A percentile compares a stretch with the other conserved stretches of the same genome.
phyloP scores from a whole-genome alignment of 1,284 basidiomycete genomes.

The Xanthoconium separans region DNA sequence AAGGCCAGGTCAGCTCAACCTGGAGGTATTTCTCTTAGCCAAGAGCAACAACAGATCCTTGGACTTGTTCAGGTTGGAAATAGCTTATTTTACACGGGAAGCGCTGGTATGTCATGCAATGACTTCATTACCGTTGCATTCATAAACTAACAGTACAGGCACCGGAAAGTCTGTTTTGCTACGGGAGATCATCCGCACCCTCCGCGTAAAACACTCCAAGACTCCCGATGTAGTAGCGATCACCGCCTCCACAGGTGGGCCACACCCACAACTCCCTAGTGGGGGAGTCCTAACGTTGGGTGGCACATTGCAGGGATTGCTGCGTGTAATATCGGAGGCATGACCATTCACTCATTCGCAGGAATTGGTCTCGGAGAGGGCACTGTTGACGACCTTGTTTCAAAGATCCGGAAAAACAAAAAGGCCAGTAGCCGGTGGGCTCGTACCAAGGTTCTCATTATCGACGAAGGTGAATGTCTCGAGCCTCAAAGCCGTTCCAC shows the following conservation, averaged over 20 bases:
- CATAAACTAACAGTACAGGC: conserved; percentile 43
- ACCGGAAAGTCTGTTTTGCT: conserved; percentile 93
- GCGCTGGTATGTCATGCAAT: conserved; percentile 70
- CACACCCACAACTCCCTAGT: conserved; percentile 1
- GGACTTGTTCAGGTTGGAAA: conserved; percentile 69
- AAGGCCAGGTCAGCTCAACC: conserved; percentile 34
- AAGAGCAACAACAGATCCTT: conserved; percentile 83
- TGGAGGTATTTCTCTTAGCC: conserved; percentile 62
- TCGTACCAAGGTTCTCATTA: conserved; percentile 76
- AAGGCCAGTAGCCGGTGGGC: conserved; percentile 74
- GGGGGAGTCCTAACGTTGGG: neutral
- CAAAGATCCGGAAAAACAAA: conserved; percentile 65
- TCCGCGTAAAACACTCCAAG: conserved; percentile 48
- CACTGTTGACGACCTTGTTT: conserved; percentile 51
- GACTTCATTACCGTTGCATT: conserved; percentile 9
- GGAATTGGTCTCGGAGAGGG: conserved; percentile 84
- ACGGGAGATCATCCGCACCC: conserved; percentile 75
- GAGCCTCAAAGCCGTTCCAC: neutral
- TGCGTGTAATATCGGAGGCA: conserved; percentile 87
- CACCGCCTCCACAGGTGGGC: conserved; percentile 82
- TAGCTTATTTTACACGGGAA: conserved; percentile 97
- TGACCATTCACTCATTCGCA: conserved; percentile 89
- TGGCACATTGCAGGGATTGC: conserved; percentile 65
- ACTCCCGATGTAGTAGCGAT: conserved; percentile 68
- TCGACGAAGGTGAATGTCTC: conserved; percentile 78